A percentile compares a stretch with the other conserved stretches of the same genome.
These are phyloP conservation scores for Pholiota conissans DNA, from an alignment of 768 basidiomycete species.

Conservation along the genomic window DNA sequence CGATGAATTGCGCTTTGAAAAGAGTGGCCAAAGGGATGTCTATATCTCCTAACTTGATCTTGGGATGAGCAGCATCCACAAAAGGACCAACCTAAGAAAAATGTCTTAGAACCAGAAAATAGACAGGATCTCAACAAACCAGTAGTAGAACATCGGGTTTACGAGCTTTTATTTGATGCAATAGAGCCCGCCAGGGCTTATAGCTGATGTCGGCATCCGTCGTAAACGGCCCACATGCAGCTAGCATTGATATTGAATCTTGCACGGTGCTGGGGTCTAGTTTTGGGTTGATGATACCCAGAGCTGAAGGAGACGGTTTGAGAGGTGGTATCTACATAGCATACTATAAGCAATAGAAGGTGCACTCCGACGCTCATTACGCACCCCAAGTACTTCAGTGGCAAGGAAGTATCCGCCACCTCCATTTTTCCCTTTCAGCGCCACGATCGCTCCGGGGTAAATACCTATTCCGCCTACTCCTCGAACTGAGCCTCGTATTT, in stretches of 20 bases:
- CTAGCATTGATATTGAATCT: slow-evolving; percentile 58
- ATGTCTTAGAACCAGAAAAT: background rate
- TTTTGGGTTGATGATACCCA: slow-evolving; percentile 27
- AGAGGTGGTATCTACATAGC: slow-evolving; percentile 66
- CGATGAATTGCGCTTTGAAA: slow-evolving; percentile 65
- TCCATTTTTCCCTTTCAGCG: slow-evolving; percentile 86
- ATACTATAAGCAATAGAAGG: background rate
- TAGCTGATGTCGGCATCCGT: slow-evolving; percentile 74
- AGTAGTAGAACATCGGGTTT: slow-evolving; percentile 81
- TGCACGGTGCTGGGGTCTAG: slow-evolving; percentile 41
- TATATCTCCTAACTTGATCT: slow-evolving; percentile 73
- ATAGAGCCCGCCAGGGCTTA: slow-evolving; percentile 64
- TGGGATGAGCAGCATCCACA: slow-evolving; percentile 74
- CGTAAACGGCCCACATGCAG: slow-evolving; percentile 89
- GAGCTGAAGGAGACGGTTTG: slow-evolving; percentile 37
- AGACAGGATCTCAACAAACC: slow-evolving; percentile 39
- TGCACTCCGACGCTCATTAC: slow-evolving; percentile 22
- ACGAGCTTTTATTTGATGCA: slow-evolving; percentile 56
- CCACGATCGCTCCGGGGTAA: slow-evolving; percentile 89
- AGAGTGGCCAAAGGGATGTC: slow-evolving; percentile 63
- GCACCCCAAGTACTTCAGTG: slow-evolving; percentile 77
- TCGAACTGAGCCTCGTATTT: slow-evolving; percentile 60
- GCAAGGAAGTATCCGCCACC: slow-evolving; percentile 87
- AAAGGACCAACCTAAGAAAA: slow-evolving; percentile 83
- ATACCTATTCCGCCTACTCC: slow-evolving; percentile 70